phyloP scores from a whole-genome alignment of 2,329 filamentous ascomycete species.

The Allantophomopsis cytisporea region DNA sequence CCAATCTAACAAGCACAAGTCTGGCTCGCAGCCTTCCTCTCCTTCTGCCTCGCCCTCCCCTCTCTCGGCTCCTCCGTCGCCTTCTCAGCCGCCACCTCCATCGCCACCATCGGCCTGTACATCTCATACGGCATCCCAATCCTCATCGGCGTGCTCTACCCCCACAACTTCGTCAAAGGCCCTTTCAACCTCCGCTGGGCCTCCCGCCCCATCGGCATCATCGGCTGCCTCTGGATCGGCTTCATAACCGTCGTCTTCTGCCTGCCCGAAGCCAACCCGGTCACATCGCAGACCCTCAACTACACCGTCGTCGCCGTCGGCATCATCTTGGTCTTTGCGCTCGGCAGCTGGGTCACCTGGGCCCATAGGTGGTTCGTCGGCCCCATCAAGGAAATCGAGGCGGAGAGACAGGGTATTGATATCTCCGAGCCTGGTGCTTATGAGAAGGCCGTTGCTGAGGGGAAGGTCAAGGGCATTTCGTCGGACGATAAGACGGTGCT shows the following conservation, averaged over 20 bases:
- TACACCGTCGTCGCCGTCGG: slow-evolving; percentile 46
- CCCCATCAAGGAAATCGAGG: slow-evolving; percentile 35
- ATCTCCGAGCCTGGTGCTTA: slow-evolving; percentile 15
- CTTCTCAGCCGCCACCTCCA: slow-evolving; percentile 42
- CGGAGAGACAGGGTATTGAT: slow-evolving; percentile 32
- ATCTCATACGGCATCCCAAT: slow-evolving; percentile 44
- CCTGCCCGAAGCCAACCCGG: slow-evolving; percentile 38
- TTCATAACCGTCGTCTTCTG: slow-evolving; percentile 45
- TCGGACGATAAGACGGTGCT: too few species aligned
- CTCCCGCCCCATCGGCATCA: slow-evolving; percentile 30
- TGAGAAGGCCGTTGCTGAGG: slow-evolving; percentile 10
- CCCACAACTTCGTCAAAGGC: slow-evolving; percentile 35
- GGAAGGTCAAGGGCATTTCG: not conserved
- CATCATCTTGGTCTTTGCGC: slow-evolving; percentile 33
- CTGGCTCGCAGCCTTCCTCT: slow-evolving; percentile 37
- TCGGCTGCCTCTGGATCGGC: slow-evolving; percentile 34
- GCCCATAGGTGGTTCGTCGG: slow-evolving; percentile 41
- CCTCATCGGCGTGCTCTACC: slow-evolving; percentile 37
- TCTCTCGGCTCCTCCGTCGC: slow-evolving; percentile 39
- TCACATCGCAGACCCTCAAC: slow-evolving; percentile 40
- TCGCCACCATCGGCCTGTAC: slow-evolving; percentile 44
- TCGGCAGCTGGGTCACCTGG: slow-evolving; percentile 35
- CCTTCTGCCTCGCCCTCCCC: slow-evolving; percentile 40
- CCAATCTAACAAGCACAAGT: slow-evolving; percentile 13
- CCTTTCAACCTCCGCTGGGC: slow-evolving; percentile 36